Evolutionary conservation across 306 rosid genomes (phyloP).

Genomic region (Cyamopsis tetragonoloba): DNA sequence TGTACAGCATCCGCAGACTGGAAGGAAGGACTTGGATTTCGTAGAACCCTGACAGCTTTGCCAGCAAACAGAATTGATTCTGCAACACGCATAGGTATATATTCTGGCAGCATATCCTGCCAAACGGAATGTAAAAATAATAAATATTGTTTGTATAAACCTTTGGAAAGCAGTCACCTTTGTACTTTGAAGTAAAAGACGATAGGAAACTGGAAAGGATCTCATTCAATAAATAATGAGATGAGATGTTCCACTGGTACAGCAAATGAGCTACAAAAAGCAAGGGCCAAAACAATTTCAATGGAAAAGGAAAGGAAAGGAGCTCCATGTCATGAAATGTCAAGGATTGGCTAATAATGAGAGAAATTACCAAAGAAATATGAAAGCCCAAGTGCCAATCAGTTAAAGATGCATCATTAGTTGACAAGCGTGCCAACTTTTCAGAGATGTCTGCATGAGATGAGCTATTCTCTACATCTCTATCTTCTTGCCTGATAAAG

Average conservation of each 20-base stretch:
- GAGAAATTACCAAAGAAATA: constrained; percentile 60
- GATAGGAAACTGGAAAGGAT: constrained; percentile 15
- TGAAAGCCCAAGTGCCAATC: constrained; percentile 99
- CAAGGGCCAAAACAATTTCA: background rate
- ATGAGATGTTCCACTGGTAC: background rate
- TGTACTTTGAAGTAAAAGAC: background rate
- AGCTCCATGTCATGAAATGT: background rate
- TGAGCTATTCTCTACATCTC: constrained; percentile 56
- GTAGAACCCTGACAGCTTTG: constrained; percentile 88
- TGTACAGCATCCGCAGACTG: constrained; percentile 51
- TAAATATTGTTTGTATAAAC: background rate
- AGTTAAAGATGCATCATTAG: constrained; percentile 62
- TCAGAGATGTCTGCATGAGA: constrained; percentile 60
- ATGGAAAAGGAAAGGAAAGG: constrained; percentile 8
- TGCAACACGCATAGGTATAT: constrained; percentile 83
- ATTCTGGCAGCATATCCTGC: constrained; percentile 96
- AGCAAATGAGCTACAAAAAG: background rate
- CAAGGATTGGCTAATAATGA: constrained; percentile 2
- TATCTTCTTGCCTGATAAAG: constrained; percentile 86
- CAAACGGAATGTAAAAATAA: constrained; percentile 4
- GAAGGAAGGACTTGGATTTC: constrained; percentile 82
- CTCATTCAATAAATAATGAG: constrained; percentile 2
- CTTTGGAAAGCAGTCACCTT: background rate
- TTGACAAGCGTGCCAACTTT: constrained; percentile 67
- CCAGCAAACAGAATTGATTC: constrained; percentile 96